Conservation (phyloP, 192 early-diverging fungal species). For the Coemansia sp. region DNA sequence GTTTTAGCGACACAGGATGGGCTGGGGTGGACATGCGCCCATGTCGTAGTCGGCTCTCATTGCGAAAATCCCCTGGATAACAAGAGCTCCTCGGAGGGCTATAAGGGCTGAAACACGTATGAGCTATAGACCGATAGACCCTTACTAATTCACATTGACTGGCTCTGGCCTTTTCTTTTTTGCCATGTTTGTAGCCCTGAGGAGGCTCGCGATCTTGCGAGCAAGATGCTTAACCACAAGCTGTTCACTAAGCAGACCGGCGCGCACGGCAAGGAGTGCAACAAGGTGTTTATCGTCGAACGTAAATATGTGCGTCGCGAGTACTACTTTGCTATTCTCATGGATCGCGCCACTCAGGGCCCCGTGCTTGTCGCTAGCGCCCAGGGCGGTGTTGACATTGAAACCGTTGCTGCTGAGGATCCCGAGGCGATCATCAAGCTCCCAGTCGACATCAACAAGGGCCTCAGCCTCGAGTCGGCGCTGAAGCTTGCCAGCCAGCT, state of each 20-base stretch:
- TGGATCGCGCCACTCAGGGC: slow-evolving; percentile 94
- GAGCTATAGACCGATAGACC: not conserved
- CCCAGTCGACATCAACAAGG: slow-evolving; percentile 86
- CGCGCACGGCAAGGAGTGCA: slow-evolving; percentile 90
- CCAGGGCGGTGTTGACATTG: slow-evolving; percentile 98
- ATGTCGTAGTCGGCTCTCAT: not conserved
- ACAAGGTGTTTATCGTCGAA: slow-evolving; percentile 93
- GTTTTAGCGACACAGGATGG: slow-evolving; percentile 8
- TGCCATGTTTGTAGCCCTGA: slow-evolving; percentile 61
- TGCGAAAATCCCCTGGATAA: not conserved
- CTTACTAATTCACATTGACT: slow-evolving; percentile 7
- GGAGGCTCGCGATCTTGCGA: slow-evolving; percentile 84
- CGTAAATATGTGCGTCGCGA: slow-evolving; percentile 95
- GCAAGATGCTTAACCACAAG: slow-evolving; percentile 97
- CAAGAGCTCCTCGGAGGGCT: not conserved
- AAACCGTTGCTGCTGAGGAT: slow-evolving; percentile 90
- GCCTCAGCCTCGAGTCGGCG: slow-evolving; percentile 75
- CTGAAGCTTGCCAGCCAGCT: slow-evolving; percentile 78
- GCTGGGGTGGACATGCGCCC: not conserved
- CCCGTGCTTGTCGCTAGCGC: slow-evolving; percentile 96
- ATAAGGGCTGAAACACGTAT: not conserved
- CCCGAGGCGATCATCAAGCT: slow-evolving; percentile 95
- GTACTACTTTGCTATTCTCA: slow-evolving; percentile 99
- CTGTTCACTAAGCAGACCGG: slow-evolving; percentile 99
- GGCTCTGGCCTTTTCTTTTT: slow-evolving; percentile 9